Conservation (phyloP, 2,329 filamentous ascomycete genomes). For the Leptographium flavum region DNA sequence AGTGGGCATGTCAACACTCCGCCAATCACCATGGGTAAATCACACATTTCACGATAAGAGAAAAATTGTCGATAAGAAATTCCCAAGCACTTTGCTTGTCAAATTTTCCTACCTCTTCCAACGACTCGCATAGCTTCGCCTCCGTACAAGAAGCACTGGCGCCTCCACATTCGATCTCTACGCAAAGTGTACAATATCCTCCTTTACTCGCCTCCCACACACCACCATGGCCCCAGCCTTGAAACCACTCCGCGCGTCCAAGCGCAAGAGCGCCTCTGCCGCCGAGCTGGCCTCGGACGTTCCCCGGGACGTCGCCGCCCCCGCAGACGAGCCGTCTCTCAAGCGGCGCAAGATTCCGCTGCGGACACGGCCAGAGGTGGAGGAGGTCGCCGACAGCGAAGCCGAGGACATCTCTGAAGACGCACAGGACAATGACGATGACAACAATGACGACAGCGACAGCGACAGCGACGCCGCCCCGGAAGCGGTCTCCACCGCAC, state of each 20-base stretch:
- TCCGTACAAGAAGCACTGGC: too few relatives aligned
- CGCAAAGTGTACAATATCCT: too few relatives aligned
- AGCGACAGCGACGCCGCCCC: slow-evolving; percentile 29
- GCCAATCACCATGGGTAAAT: not conserved
- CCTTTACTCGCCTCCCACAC: too few relatives aligned
- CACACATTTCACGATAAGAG: not conserved
- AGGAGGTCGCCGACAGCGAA: not conserved
- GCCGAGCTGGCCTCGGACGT: not conserved
- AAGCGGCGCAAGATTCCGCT: slow-evolving; percentile 11
- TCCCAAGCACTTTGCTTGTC: not conserved
- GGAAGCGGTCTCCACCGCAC: slow-evolving; percentile 40
- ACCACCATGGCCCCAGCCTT: too few relatives aligned
- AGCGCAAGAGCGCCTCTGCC: not conserved
- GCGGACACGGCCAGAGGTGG: slow-evolving; percentile 2
- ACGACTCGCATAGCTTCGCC: too few relatives aligned
- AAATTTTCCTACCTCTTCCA: not conserved
- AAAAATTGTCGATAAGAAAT: not conserved
- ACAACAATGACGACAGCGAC: slow-evolving; percentile 9
- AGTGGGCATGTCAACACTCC: too few relatives aligned
- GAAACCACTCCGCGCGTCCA: not conserved
- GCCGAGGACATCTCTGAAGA: slow-evolving; percentile 13
- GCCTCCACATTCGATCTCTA: too few relatives aligned
- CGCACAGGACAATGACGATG: slow-evolving; percentile 4
- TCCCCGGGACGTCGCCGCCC: not conserved
- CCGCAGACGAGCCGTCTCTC: not conserved